Conservation (phyloP, 73 alveolate genomes). For the Tetrahymena malaccensis region DNA sequence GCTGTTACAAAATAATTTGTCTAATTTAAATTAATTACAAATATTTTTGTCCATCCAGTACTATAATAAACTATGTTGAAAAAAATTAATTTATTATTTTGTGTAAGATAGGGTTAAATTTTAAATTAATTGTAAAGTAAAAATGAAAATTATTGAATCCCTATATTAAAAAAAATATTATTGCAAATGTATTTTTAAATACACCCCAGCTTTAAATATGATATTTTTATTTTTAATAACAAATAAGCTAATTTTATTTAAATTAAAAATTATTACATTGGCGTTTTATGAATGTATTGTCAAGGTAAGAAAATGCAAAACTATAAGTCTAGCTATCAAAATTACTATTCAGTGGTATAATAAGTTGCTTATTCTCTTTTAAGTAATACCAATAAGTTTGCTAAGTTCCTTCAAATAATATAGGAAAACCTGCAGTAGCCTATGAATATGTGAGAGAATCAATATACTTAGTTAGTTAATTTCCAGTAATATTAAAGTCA, state of each 20-base stretch:
- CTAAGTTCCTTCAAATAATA: neutral
- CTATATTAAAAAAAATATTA: too few relatives aligned
- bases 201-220: too few relatives aligned
- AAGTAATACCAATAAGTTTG: neutral
- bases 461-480: too few relatives aligned
- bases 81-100: too few relatives aligned
- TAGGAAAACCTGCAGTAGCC: neutral
- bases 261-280: neutral
- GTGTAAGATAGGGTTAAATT: too few relatives aligned
- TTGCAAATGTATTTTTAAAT: too few relatives aligned
- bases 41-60: neutral
- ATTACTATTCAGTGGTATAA: neutral
- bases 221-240: too few relatives aligned
- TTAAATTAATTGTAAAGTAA: too few relatives aligned
- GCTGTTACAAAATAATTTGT: neutral
- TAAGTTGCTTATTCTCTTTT: neutral
- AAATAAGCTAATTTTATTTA: too few relatives aligned
- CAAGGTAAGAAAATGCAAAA: neutral
- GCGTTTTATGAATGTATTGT: neutral
- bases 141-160: too few relatives aligned
- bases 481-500: neutral
- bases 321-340: neutral
- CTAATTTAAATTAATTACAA: too few relatives aligned
- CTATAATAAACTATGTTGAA: neutral
- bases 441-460: neutral